A percentile compares a stretch with the other conserved stretches of the same genome.
Evolutionary conservation across 1,139 yeast species (phyloP).

Genomic region (Hyphopichia khmerensis): DNA sequence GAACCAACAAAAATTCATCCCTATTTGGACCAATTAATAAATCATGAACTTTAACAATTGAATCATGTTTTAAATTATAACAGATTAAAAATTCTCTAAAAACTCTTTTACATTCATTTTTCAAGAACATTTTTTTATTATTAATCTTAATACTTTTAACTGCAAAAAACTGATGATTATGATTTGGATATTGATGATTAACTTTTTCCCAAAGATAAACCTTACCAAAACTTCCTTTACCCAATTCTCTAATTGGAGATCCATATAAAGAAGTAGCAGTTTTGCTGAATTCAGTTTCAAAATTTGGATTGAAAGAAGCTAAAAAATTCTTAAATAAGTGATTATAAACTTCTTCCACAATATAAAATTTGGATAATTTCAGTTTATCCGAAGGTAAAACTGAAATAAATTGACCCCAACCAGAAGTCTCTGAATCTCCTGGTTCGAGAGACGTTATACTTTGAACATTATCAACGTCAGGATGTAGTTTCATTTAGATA

Average conservation of each 20-base stretch:
- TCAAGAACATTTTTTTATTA: not conserved
- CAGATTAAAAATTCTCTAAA: slow-evolving; percentile 2
- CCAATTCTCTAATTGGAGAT: not conserved
- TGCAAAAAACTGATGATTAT: not conserved
- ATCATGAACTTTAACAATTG: slow-evolving; percentile 1
- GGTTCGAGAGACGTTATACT: not conserved
- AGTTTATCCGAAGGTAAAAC: not conserved
- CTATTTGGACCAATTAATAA: not conserved
- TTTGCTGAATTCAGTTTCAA: not conserved
- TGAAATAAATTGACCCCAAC: not conserved
- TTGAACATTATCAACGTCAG: not conserved
- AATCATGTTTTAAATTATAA: not conserved
- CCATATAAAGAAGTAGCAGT: slow-evolving; percentile 1
- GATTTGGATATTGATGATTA: not conserved
- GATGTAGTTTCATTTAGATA: not conserved
- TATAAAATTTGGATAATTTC: not conserved
- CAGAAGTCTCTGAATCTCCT: not conserved
- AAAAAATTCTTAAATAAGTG: not conserved
- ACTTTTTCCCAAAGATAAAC: slow-evolving; percentile 2
- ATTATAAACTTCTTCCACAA: slow-evolving; percentile 3
- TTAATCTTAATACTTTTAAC: slow-evolving; percentile 2
- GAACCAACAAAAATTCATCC: slow-evolving; percentile 9
- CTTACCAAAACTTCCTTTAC: slow-evolving; percentile 4
- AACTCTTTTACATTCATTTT: slow-evolving; percentile 1
- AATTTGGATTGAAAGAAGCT: not conserved